A percentile compares a stretch with the other conserved stretches of the same genome.
Evolutionary conservation across 78 protist genomes (phyloP).

Genomic region (Dictyostelium capitatum): DNA sequence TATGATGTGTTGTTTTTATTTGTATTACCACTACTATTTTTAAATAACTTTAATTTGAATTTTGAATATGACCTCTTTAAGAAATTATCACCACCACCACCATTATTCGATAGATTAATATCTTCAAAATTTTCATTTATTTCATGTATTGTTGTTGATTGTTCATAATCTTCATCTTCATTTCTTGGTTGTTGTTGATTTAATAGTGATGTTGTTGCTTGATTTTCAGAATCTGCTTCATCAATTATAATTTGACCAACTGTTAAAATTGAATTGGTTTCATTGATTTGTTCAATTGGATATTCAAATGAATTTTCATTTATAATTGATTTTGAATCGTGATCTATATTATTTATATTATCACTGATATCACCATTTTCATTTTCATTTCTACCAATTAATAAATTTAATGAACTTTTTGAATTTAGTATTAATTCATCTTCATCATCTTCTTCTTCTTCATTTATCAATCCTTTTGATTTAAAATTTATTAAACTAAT

Average conservation of each 20-base stretch:
- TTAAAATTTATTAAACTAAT: background rate
- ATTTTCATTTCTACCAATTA: background rate
- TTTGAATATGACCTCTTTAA: constrained; percentile 5
- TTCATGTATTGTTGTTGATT: background rate
- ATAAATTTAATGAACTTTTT: background rate
- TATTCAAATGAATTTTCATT: constrained; percentile 1
- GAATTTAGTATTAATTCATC: background rate
- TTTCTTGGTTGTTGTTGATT: background rate
- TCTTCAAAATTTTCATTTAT: background rate
- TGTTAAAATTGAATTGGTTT: constrained; percentile 1
- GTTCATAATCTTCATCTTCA: background rate
- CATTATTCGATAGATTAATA: background rate
- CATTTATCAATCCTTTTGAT: background rate
- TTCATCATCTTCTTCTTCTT: background rate
- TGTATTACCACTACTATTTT: background rate
- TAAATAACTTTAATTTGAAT: background rate
- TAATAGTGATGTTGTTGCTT: background rate
- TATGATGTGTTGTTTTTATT: too few relatives aligned
- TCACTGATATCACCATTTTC: background rate
- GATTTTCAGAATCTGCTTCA: background rate
- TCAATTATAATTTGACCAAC: background rate
- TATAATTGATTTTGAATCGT: background rate
- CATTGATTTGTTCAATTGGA: background rate
- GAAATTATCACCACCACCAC: too few relatives aligned
- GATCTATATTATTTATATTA: background rate